A percentile compares a stretch with the other conserved stretches of the same genome.
Conservation (phyloP, 1,284 basidiomycete genomes). For the Kalmanozyma brasiliensis region DNA sequence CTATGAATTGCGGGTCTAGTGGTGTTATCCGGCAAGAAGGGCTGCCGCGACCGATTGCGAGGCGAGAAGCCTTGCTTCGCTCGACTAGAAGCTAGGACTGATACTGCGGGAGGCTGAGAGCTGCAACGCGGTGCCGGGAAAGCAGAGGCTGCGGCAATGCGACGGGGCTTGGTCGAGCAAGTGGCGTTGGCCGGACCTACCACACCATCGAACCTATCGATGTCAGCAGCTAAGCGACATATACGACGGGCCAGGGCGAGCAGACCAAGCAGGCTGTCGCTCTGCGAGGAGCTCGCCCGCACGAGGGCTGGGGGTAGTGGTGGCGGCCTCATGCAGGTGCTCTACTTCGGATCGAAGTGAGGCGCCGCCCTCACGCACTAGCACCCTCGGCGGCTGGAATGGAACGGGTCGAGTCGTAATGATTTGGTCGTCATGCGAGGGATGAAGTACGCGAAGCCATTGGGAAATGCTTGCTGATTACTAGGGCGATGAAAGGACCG, state of each 20-base stretch:
- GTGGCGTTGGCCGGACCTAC: background rate
- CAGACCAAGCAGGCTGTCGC: constrained; percentile 11
- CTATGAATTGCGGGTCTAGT: background rate
- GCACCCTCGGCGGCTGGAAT: constrained; percentile 9
- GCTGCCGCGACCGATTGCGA: constrained; percentile 6
- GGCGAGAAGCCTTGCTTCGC: background rate
- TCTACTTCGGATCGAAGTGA: constrained; percentile 20
- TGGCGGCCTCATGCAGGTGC: constrained; percentile 34
- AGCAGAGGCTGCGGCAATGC: background rate
- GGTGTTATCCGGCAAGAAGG: background rate
- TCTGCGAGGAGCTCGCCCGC: constrained; percentile 15
- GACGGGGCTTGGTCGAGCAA: background rate
- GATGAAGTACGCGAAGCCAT: background rate
- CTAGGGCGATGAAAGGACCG: too few species aligned
- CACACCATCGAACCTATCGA: constrained; percentile 16
- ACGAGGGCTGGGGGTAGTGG: constrained; percentile 17
- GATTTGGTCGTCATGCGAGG: constrained; percentile 15
- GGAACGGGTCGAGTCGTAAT: background rate
- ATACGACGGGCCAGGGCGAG: constrained; percentile 22
- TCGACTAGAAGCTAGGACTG: background rate
- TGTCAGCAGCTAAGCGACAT: constrained; percentile 29
- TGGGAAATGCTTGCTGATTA: too few species aligned
- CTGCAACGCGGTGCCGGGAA: background rate
- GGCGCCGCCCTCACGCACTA: constrained; percentile 18
- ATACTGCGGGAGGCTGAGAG: constrained; percentile 8